These are phyloP conservation scores for Fusarium foetens DNA, from an alignment of 2,329 filamentous ascomycete genomes.

Conservation along the genomic window DNA sequence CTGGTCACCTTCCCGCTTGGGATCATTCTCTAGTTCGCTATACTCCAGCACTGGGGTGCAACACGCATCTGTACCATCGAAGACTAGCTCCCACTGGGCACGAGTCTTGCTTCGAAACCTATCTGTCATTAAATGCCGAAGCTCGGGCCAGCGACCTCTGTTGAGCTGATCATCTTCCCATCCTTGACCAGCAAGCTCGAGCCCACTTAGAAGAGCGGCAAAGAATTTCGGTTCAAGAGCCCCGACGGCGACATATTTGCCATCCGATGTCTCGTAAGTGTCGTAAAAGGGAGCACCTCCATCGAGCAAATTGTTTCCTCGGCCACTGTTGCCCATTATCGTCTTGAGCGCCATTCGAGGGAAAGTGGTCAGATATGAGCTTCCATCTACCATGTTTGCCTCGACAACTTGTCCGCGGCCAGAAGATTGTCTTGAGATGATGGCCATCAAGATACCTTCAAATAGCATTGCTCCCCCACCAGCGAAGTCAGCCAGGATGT, in stretches of 20 bases:
- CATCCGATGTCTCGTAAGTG: conserved; percentile 85
- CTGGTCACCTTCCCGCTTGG: conserved; percentile 71
- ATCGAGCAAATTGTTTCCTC: conserved; percentile 84
- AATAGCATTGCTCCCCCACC: conserved; percentile 87
- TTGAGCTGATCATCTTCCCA: conserved; percentile 68
- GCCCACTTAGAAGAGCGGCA: conserved; percentile 69
- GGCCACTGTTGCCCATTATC: conserved; percentile 67
- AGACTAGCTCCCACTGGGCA: conserved; percentile 83
- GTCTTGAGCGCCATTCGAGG: conserved; percentile 74
- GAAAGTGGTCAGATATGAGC: conserved; percentile 80
- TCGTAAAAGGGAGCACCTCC: conserved; percentile 89
- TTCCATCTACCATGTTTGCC: conserved; percentile 96
- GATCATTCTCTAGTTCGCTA: conserved; percentile 69
- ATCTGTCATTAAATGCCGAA: conserved; percentile 68
- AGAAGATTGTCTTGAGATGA: conserved; percentile 71
- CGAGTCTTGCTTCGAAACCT: conserved; percentile 77
- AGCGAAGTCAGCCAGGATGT: conserved; percentile 90
- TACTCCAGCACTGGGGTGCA: conserved; percentile 88
- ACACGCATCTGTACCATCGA: conserved; percentile 92
- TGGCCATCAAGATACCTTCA: conserved; percentile 82
- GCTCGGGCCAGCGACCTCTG: conserved; percentile 71
- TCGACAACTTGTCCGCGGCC: conserved; percentile 89
- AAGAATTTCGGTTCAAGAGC: conserved; percentile 92
- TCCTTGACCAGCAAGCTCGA: conserved; percentile 65
- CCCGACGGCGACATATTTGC: conserved; percentile 86